Evolutionary conservation across 2,329 filamentous ascomycete species (phyloP).

Genomic region (Zymoseptoria pseudotritici): DNA sequence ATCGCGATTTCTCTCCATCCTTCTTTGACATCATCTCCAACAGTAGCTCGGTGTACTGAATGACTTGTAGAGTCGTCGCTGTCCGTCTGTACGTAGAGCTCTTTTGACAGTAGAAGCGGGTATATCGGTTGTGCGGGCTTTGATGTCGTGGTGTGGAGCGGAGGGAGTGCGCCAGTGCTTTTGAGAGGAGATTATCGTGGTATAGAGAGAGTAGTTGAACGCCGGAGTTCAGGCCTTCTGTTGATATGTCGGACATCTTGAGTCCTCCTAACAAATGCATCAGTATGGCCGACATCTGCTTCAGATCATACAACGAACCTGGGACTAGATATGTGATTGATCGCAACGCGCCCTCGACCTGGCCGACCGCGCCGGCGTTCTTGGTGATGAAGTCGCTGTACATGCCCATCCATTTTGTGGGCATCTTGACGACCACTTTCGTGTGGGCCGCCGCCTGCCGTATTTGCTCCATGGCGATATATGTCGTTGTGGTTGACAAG

Average conservation of each 20-base stretch:
- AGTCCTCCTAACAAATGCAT: constrained; percentile 56
- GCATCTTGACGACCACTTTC: constrained; percentile 23
- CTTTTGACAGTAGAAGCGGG: constrained; percentile 54
- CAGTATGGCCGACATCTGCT: constrained; percentile 10
- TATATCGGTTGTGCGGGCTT: constrained; percentile 56
- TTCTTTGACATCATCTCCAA: constrained; percentile 96
- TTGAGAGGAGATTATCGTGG: constrained; percentile 78
- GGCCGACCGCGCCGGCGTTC: constrained; percentile 86
- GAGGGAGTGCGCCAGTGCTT: constrained; percentile 48
- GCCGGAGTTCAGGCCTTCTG: constrained; percentile 72
- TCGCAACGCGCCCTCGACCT: constrained; percentile 87
- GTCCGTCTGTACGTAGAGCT: constrained; percentile 70
- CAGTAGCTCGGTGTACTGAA: constrained; percentile 91
- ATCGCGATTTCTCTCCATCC: constrained; percentile 69
- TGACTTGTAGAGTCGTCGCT: constrained; percentile 75
- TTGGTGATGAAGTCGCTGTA: constrained; percentile 91
- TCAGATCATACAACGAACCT: constrained; percentile 41
- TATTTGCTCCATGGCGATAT: constrained; percentile 21
- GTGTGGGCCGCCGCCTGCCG: constrained; percentile 25
- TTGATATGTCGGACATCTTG: constrained; percentile 87
- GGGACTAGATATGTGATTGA: constrained; percentile 95
- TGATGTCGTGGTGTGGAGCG: constrained; percentile 41
- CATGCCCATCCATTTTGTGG: constrained; percentile 38
- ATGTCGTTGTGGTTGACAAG: neutral
- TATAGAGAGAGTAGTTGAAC: constrained; percentile 88